Percentiles rank a stretch among this genome's conserved stretches.
phyloP scores from a whole-genome alignment of 768 basidiomycete genomes.

The Collybia mongolica region DNA sequence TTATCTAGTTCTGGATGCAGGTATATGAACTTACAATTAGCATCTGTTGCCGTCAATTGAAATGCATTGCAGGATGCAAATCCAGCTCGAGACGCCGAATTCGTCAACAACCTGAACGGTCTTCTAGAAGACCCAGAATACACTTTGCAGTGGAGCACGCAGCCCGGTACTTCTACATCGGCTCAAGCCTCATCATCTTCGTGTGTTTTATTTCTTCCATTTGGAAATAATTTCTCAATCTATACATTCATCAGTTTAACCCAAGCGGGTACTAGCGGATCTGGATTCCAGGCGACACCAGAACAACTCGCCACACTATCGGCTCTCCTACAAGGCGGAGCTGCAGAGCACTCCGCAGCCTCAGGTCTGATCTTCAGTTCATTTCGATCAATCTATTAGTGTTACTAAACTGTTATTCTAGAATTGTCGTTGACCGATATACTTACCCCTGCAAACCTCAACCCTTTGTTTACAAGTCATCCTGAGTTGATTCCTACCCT shows the following conservation, averaged over 20 bases:
- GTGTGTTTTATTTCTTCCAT: constrained; percentile 5
- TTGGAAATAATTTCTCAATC: not conserved
- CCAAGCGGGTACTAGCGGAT: constrained; percentile 13
- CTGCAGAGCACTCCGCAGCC: constrained; percentile 23
- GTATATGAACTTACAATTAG: constrained; percentile 30
- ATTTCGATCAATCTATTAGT: not conserved
- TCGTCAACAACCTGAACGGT: constrained; percentile 69
- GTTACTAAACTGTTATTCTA: constrained; percentile 14
- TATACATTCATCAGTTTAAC: constrained; percentile 11
- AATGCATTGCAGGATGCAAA: constrained; percentile 56
- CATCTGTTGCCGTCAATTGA: not conserved
- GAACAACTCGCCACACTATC: constrained; percentile 68
- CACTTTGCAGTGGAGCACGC: constrained; percentile 54
- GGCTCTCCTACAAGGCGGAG: constrained; percentile 47
- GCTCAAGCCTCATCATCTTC: constrained; percentile 33
- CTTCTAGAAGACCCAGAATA: constrained; percentile 67
- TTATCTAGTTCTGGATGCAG: constrained; percentile 83
- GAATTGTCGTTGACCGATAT: constrained; percentile 75
- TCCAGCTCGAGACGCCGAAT: constrained; percentile 66
- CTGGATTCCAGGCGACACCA: constrained; percentile 44
- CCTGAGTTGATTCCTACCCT: constrained; percentile 68
- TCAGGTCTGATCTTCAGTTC: constrained; percentile 26
- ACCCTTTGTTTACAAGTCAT: constrained; percentile 67
- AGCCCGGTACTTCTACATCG: constrained; percentile 48
- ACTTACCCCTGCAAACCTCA: constrained; percentile 69